A percentile compares a stretch with the other conserved stretches of the same genome.
Conservation (phyloP, 768 basidiomycete genomes). For the Kwoniella dejecticola region DNA sequence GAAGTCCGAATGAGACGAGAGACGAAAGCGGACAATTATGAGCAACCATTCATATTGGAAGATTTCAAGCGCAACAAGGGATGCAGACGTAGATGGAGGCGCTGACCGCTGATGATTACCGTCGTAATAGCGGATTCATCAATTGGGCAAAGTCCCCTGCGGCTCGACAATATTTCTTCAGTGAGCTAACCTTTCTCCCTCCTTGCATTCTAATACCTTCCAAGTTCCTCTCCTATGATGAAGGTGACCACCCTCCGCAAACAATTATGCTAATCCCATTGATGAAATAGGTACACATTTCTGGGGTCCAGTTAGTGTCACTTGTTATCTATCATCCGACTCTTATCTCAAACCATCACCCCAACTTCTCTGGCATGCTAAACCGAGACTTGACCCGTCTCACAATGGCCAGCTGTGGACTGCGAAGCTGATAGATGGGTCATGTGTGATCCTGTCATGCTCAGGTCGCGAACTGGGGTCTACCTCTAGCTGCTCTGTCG, state of each 20-base stretch:
- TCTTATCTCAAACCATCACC: too few species aligned
- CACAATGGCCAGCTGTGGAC: too few species aligned
- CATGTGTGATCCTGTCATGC: neutral
- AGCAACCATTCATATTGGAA: too few species aligned
- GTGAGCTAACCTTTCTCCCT: constrained; percentile 59
- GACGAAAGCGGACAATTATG: too few species aligned
- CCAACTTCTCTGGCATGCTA: too few species aligned
- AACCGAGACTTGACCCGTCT: too few species aligned
- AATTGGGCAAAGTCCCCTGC: constrained; percentile 90
- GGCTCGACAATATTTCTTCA: constrained; percentile 91
- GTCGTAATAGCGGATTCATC: constrained; percentile 63
- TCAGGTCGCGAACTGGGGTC: constrained; percentile 96
- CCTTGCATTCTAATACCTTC: neutral
- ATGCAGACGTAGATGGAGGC: neutral
- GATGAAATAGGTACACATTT: constrained; percentile 95
- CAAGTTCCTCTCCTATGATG: neutral
- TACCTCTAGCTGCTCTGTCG: constrained; percentile 87
- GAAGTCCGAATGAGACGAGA: too few species aligned
- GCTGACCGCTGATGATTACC: neutral
- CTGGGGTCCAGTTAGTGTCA: constrained; percentile 87
- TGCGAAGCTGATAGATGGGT: too few species aligned
- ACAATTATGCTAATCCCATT: too few species aligned
- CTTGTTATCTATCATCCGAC: neutral
- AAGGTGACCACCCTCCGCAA: too few species aligned
- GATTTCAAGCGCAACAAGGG: too few species aligned